Evolutionary conservation across 495 filamentous ascomycete genomes (phyloP).

Genomic region (Penicillium diatomitis): DNA sequence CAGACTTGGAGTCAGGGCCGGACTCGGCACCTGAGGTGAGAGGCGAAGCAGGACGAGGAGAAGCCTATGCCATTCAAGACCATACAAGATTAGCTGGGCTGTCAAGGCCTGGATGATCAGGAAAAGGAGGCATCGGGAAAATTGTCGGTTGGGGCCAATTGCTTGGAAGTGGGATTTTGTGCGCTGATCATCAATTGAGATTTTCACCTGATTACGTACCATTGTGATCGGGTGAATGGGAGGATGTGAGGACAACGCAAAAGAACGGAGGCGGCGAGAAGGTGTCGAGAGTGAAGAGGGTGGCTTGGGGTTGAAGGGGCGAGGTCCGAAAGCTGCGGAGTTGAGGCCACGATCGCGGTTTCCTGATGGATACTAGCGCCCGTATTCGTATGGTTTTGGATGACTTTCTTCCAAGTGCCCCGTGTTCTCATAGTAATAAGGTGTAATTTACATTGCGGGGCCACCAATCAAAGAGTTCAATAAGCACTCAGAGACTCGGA

Average conservation of each 20-base stretch:
- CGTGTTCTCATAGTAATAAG: not conserved
- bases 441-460: slow-evolving; percentile 3
- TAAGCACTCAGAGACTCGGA: not conserved
- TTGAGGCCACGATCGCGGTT: slow-evolving; percentile 42
- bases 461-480: slow-evolving; percentile 11
- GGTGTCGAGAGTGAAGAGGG: slow-evolving; percentile 5
- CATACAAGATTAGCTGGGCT: not conserved
- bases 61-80: slow-evolving; percentile 20
- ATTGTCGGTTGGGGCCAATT: not conserved
- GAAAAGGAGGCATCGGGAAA: slow-evolving; percentile 3
- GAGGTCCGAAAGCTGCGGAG: slow-evolving; percentile 23
- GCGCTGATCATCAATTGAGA: slow-evolving; percentile 4
- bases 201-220: slow-evolving; percentile 18
- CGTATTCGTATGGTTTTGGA: slow-evolving; percentile 7
- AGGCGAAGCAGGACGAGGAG: slow-evolving; percentile 40
- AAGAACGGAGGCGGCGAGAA: slow-evolving; percentile 5
- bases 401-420: not conserved
- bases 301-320: slow-evolving; percentile 11
- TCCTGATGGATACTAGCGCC: slow-evolving; percentile 19
- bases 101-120: slow-evolving; percentile 1
- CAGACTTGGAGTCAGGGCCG: slow-evolving; percentile 49
- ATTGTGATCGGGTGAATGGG: slow-evolving; percentile 18
- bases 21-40: slow-evolving; percentile 42
- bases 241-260: slow-evolving; percentile 6
- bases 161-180: not conserved